Percentiles rank a stretch among this genome's conserved stretches.
These are phyloP conservation scores for Miscanthus lutarioriparius DNA, from an alignment of 176 grass and related monocot species.

Conservation along the genomic window DNA sequence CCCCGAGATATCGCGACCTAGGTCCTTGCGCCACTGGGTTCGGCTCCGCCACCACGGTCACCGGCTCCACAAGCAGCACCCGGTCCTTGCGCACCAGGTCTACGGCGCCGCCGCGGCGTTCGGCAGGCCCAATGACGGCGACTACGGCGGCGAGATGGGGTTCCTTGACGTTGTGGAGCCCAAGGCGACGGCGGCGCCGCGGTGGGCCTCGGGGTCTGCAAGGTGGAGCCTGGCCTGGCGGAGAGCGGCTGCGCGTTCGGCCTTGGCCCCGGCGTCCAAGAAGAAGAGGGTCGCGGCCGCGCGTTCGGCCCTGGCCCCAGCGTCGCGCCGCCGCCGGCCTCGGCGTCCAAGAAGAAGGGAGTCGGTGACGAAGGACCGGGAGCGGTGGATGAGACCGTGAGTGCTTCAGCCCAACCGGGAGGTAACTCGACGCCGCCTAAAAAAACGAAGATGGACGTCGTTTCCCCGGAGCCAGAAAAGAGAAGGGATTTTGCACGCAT, in stretches of 20 bases:
- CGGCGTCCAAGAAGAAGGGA: conserved; percentile 84
- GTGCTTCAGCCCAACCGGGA: too few species aligned
- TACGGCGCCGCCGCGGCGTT: conserved; percentile 50
- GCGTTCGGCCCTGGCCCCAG: conserved; percentile 26
- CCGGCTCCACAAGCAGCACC: too few species aligned
- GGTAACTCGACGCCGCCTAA: too few species aligned
- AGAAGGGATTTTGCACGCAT: too few species aligned
- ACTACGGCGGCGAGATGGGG: conserved; percentile 55
- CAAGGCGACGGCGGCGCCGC: not conserved
- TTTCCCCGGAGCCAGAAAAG: too few species aligned
- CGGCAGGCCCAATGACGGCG: conserved; percentile 14
- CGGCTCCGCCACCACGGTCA: conserved; percentile 71
- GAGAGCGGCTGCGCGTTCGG: too few species aligned
- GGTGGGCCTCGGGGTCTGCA: conserved; percentile 54
- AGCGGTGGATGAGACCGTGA: too few species aligned
- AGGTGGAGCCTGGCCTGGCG: conserved; percentile 67
- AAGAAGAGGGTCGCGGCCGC: too few species aligned
- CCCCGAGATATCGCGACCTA: conserved; percentile 35
- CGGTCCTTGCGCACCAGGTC: too few species aligned
- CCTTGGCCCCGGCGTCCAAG: too few species aligned
- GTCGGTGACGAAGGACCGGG: too few species aligned
- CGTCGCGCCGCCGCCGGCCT: conserved; percentile 1
- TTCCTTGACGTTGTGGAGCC: conserved; percentile 41
- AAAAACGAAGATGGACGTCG: too few species aligned
- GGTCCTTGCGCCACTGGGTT: conserved; percentile 64